phyloP scores from a whole-genome alignment of 2,329 filamentous ascomycete genomes.

The Dothidotthia symphoricarpi region DNA sequence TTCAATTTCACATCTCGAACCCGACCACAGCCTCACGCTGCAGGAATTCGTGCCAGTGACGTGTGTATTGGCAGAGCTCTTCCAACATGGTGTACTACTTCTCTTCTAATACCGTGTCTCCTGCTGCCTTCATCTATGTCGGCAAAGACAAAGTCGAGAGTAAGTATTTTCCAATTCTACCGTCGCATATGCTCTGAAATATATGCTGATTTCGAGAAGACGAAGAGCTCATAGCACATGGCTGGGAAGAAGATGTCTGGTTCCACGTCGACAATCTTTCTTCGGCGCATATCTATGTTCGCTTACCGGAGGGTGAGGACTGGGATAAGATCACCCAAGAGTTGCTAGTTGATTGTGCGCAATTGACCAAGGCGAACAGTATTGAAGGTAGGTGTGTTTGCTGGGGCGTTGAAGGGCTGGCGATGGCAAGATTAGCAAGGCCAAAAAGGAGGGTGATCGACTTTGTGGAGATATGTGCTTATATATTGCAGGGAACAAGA shows the following conservation, averaged over 20 bases:
- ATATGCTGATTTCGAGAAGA: conserved; percentile 55
- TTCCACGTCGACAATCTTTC: conserved; percentile 98
- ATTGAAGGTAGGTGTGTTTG: conserved; percentile 67
- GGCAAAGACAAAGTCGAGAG: conserved; percentile 99
- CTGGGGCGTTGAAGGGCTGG: conserved; percentile 52
- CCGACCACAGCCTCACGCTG: conserved; percentile 5
- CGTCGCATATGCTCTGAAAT: conserved; percentile 1
- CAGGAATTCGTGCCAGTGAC: conserved; percentile 2
- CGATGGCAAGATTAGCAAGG: conserved; percentile 96
- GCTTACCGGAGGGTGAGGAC: conserved; percentile 70
- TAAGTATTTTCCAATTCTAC: conserved; percentile 47
- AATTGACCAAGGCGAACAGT: conserved; percentile 97
- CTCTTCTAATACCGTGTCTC: conserved; percentile 78
- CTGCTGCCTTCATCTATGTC: conserved; percentile 86
- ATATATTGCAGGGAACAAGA: conserved; percentile 76
- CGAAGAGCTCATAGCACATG: conserved; percentile 92
- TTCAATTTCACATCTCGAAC: conserved; percentile 22
- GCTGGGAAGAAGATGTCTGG: conserved; percentile 96
- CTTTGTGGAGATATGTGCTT: not conserved
- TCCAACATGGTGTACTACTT: conserved; percentile 88
- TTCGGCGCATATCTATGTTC: conserved; percentile 92
- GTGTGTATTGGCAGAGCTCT: not conserved
- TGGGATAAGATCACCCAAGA: conserved; percentile 80
- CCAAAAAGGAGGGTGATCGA: conserved; percentile 89
- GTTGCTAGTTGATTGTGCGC: conserved; percentile 83